These are phyloP conservation scores for Scheffersomyces amazonensis DNA, from an alignment of 805 yeast genomes.

Conservation along the genomic window DNA sequence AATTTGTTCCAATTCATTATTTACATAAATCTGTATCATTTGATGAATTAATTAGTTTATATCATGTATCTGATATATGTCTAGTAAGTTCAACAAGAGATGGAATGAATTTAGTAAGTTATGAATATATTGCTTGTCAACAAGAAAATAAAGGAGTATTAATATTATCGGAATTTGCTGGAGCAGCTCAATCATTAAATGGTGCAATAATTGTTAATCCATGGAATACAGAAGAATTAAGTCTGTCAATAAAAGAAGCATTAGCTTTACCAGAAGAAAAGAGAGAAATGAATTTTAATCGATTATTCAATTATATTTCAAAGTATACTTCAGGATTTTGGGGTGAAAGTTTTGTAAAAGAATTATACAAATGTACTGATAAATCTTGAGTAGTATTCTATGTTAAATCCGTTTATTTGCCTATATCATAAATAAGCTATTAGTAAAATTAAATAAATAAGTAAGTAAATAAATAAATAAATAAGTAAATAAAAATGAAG, in stretches of 20 bases:
- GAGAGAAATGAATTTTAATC: slow-evolving; percentile 71
- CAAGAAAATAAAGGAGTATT: slow-evolving; percentile 79
- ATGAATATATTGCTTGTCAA: slow-evolving; percentile 97
- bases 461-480: slow-evolving; percentile 1
- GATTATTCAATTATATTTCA: slow-evolving; percentile 80
- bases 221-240: slow-evolving; percentile 95
- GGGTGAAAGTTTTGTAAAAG: slow-evolving; percentile 96
- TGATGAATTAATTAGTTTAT: slow-evolving; percentile 86
- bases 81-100: slow-evolving; percentile 92
- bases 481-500: not conserved
- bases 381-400: not conserved
- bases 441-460: not conserved
- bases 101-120: slow-evolving; percentile 96
- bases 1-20: slow-evolving; percentile 96
- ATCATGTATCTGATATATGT: slow-evolving; percentile 85
- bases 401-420: not conserved
- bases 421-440: not conserved
- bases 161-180: slow-evolving; percentile 92
- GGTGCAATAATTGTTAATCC: slow-evolving; percentile 95
- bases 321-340: slow-evolving; percentile 95
- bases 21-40: slow-evolving; percentile 90
- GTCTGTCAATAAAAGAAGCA: slow-evolving; percentile 82
- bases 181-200: slow-evolving; percentile 97
- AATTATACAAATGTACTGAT: slow-evolving; percentile 47
- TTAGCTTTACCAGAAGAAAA: slow-evolving; percentile 83